phyloP scores from a whole-genome alignment of 441 rosid genomes.

The Lagerstroemia fauriei region DNA sequence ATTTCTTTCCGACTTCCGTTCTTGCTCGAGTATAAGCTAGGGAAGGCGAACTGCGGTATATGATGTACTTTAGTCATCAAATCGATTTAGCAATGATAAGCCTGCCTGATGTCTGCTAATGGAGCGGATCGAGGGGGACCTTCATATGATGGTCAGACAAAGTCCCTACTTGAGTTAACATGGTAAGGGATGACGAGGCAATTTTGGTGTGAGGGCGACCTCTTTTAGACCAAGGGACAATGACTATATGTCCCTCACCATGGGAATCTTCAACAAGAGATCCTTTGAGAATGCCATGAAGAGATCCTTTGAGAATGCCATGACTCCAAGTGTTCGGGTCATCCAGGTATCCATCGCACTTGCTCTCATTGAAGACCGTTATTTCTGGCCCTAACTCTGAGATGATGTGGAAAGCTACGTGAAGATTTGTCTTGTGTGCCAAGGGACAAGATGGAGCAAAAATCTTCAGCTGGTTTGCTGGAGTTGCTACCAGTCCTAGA shows the following conservation, averaged over 20 bases:
- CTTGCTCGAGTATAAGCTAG: not conserved
- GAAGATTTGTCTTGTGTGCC: not conserved
- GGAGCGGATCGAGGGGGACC: not conserved
- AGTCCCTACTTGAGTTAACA: not conserved
- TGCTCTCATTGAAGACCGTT: not conserved
- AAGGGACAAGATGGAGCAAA: not conserved
- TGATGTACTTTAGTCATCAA: not conserved
- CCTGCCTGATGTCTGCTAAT: not conserved
- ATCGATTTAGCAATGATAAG: not conserved
- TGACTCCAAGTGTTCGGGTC: not conserved
- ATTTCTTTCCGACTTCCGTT: not conserved
- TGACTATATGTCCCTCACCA: not conserved
- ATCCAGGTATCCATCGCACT: not conserved
- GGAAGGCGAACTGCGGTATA: not conserved
- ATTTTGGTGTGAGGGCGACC: not conserved
- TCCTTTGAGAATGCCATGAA: not conserved
- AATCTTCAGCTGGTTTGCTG: not conserved
- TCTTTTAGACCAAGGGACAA: not conserved
- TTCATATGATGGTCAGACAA: not conserved
- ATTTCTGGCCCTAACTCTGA: not conserved
- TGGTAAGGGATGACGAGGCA: not conserved
- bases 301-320: not conserved
- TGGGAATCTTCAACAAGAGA: not conserved
- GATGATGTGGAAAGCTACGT: not conserved
- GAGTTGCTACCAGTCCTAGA: not conserved